These are phyloP conservation scores for Litchi chinensis DNA, from an alignment of 345 rosid species.

Conservation along the genomic window DNA sequence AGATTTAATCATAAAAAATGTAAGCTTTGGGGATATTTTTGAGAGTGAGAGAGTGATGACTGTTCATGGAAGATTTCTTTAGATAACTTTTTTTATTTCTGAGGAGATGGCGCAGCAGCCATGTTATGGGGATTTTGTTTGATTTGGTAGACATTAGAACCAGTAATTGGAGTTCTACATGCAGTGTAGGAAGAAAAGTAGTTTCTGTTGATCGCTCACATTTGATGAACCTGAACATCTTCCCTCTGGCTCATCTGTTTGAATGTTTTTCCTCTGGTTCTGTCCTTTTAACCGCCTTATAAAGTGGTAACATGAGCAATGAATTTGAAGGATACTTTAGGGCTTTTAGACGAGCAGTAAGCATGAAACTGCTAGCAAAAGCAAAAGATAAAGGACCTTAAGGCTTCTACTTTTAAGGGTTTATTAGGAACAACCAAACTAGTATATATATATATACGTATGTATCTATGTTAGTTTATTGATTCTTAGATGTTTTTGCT, in stretches of 20 bases:
- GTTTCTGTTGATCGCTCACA: background rate
- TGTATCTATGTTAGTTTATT: too few relatives aligned
- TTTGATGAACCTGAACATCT: conserved; percentile 1
- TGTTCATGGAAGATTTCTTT: background rate
- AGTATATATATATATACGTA: too few relatives aligned
- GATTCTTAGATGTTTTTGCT: too few relatives aligned
- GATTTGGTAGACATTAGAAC: background rate
- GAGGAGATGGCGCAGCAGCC: background rate
- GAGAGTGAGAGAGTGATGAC: background rate
- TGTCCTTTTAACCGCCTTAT: background rate
- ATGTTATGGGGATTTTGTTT: background rate
- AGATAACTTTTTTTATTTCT: conserved; percentile 2
- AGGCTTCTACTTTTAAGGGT: background rate
- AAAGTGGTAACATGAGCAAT: background rate
- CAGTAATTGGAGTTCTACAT: background rate
- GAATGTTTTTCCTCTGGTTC: background rate
- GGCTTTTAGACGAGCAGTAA: background rate
- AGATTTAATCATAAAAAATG: background rate
- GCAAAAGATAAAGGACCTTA: background rate
- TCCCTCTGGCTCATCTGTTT: conserved; percentile 4
- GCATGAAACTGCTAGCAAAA: background rate
- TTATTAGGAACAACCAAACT: background rate
- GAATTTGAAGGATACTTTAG: background rate
- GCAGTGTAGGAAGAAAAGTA: background rate
- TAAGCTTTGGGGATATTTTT: background rate